These are phyloP conservation scores for Ballota nigra DNA, from an alignment of 257 asterid genomes.

Conservation along the genomic window DNA sequence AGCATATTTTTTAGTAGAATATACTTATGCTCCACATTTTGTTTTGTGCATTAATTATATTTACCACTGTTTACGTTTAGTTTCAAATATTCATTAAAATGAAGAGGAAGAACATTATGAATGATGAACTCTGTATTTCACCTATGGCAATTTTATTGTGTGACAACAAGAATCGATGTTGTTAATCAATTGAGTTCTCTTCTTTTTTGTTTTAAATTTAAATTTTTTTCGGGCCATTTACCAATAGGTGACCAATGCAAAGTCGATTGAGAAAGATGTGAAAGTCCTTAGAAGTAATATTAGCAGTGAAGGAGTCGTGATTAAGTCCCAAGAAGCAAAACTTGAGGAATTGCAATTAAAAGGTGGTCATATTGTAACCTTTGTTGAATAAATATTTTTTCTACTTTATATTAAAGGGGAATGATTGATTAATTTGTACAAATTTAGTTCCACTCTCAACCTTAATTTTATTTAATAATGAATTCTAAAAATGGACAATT, in stretches of 20 bases:
- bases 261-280: slow-evolving; percentile 74
- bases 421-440: too few relatives aligned
- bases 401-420: too few relatives aligned
- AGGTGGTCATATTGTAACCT: slow-evolving; percentile 40
- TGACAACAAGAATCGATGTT: not conserved
- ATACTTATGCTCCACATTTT: slow-evolving; percentile 16
- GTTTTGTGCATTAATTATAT: slow-evolving; percentile 10
- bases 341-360: slow-evolving; percentile 57
- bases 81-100: not conserved
- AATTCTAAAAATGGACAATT: too few relatives aligned
- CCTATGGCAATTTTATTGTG: slow-evolving; percentile 12
- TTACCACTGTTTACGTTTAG: slow-evolving; percentile 2
- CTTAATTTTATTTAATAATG: too few relatives aligned
- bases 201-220: not conserved
- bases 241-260: slow-evolving; percentile 61
- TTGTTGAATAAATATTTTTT: slow-evolving; percentile 14
- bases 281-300: slow-evolving; percentile 63
- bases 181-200: slow-evolving; percentile 7
- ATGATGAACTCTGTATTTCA: not conserved
- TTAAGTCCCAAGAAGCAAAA: slow-evolving; percentile 72
- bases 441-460: too few relatives aligned
- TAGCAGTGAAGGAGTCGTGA: slow-evolving; percentile 58
- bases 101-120: not conserved
- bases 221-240: not conserved
- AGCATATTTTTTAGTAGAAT: slow-evolving; percentile 54